phyloP scores from a whole-genome alignment of 164 flowering plant genomes.

The Liquidambar formosana region DNA sequence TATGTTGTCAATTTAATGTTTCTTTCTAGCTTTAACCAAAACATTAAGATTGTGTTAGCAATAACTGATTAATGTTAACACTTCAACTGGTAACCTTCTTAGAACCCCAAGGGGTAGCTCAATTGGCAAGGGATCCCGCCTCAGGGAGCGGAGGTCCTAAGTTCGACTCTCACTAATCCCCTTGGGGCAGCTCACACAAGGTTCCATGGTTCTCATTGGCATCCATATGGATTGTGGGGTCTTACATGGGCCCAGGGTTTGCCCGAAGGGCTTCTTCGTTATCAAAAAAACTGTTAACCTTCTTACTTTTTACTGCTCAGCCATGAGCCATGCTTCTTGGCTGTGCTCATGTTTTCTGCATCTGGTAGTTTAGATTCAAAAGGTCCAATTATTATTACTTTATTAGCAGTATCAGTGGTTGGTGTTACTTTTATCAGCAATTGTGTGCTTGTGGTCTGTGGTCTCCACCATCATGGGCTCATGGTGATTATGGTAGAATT shows the following conservation, averaged over 20 bases:
- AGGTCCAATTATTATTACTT: not conserved
- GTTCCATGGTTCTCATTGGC: too few relatives aligned
- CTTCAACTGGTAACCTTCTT: not conserved
- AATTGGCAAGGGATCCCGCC: too few relatives aligned
- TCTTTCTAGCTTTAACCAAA: not conserved
- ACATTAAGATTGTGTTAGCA: not conserved
- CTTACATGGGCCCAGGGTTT: too few relatives aligned
- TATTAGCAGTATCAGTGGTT: not conserved
- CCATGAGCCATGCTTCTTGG: not conserved
- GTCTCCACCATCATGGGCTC: slow-evolving; percentile 16
- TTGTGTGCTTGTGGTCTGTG: slow-evolving; percentile 9
- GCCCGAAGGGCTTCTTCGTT: too few relatives aligned
- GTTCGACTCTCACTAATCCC: too few relatives aligned
- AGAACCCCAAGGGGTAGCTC: too few relatives aligned
- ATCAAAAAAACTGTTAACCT: too few relatives aligned
- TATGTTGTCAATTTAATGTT: not conserved
- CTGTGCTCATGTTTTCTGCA: not conserved
- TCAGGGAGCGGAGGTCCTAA: too few relatives aligned
- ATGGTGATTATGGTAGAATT: slow-evolving; percentile 4
- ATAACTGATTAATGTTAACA: not conserved
- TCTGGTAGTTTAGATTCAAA: not conserved
- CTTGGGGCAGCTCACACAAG: too few relatives aligned
- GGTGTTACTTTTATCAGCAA: not conserved
- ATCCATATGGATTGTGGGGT: too few relatives aligned
- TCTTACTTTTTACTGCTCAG: not conserved